Conservation (phyloP, 2,329 filamentous ascomycete genomes). For the Dryadomyces quercivorus region DNA sequence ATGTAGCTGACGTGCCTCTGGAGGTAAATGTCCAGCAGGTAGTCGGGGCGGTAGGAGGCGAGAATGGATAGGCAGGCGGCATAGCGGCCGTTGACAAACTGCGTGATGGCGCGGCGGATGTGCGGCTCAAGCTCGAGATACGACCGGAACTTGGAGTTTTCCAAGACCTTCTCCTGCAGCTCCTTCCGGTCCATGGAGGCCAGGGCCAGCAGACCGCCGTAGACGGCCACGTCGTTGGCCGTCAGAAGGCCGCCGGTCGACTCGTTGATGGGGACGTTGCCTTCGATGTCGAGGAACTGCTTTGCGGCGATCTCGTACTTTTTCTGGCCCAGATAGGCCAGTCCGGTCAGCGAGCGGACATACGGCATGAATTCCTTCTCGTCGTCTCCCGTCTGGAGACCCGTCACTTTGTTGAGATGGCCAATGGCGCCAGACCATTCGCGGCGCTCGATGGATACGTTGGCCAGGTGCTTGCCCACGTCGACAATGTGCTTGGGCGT, state of each 20-base stretch:
- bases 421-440: slow-evolving; percentile 62
- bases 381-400: slow-evolving; percentile 28
- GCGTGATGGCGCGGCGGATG: slow-evolving; percentile 77
- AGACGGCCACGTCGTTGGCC: slow-evolving; percentile 81
- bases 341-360: slow-evolving; percentile 36
- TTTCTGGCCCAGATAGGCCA: slow-evolving; percentile 34
- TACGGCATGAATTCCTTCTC: slow-evolving; percentile 38
- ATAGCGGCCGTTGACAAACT: slow-evolving; percentile 87
- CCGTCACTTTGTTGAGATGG: slow-evolving; percentile 50
- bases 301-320: slow-evolving; percentile 53
- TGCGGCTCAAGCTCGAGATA: slow-evolving; percentile 92
- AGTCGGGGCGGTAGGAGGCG: slow-evolving; percentile 71
- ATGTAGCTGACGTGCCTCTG: slow-evolving; percentile 59
- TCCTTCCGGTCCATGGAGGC: slow-evolving; percentile 76
- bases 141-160: slow-evolving; percentile 67
- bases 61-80: slow-evolving; percentile 72
- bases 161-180: slow-evolving; percentile 64
- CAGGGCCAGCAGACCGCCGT: slow-evolving; percentile 80
- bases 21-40: slow-evolving; percentile 80
- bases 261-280: slow-evolving; percentile 32
- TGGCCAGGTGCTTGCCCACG: slow-evolving; percentile 67
- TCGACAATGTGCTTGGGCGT: slow-evolving; percentile 73
- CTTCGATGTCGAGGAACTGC: slow-evolving; percentile 54
- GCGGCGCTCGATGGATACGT: slow-evolving; percentile 60
- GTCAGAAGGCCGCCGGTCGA: slow-evolving; percentile 59